Evolutionary conservation across 139 green algal genomes (phyloP).

Genomic region (Coelastrella sp.): DNA sequence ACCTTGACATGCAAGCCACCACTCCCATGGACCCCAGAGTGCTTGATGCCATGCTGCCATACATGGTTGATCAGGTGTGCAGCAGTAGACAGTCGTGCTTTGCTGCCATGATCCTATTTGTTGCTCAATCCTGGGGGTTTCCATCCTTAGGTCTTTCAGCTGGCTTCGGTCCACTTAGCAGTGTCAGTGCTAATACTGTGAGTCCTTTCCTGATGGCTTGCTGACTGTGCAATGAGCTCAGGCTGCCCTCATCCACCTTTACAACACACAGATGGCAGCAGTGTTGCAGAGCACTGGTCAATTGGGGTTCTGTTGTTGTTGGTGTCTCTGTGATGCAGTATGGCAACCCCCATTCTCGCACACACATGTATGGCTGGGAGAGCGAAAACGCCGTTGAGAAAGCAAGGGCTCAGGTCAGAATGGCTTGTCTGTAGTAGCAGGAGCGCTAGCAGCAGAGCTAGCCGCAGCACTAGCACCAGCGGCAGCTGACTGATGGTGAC

Average conservation of each 20-base stretch:
- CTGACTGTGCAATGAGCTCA: not conserved
- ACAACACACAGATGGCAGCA: not conserved
- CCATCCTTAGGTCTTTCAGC: too few species aligned
- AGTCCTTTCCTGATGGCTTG: not conserved
- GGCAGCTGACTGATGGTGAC: not conserved
- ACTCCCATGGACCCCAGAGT: constrained; percentile 96
- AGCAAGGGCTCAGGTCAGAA: constrained; percentile 79
- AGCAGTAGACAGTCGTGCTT: not conserved
- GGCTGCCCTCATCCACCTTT: too few species aligned
- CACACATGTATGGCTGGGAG: constrained; percentile 98
- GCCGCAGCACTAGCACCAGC: not conserved
- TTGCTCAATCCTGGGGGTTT: not conserved
- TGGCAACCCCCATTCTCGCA: constrained; percentile 98
- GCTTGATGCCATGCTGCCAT: constrained; percentile 97
- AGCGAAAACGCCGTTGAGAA: constrained; percentile 93
- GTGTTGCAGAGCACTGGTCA: not conserved
- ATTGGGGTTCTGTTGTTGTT: not conserved
- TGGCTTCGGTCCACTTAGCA: not conserved
- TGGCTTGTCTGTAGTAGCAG: not conserved
- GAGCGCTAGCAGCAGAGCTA: not conserved
- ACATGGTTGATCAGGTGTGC: constrained; percentile 84
- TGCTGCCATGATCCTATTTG: not conserved
- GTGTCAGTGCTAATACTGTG: not conserved
- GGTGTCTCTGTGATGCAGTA: constrained; percentile 70
- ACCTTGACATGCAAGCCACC: constrained; percentile 98